A percentile compares a stretch with the other conserved stretches of the same genome.
phyloP scores from a whole-genome alignment of 257 asterid species.

The Solanum chilense region DNA sequence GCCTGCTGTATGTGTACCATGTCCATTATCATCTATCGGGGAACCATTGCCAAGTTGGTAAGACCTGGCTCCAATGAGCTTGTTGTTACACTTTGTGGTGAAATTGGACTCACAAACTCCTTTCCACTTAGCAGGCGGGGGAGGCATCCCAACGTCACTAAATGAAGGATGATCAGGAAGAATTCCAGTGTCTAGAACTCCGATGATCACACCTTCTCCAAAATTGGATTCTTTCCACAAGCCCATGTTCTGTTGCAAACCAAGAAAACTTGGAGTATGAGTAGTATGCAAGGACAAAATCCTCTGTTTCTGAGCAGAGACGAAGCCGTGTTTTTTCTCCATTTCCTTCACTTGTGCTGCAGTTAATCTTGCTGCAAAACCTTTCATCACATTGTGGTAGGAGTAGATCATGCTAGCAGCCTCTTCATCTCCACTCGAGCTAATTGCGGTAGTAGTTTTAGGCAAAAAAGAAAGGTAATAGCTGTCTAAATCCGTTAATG shows the following conservation, averaged over 20 bases:
- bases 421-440: neutral
- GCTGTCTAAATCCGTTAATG: conserved; percentile 4
- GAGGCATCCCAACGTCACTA: conserved; percentile 34
- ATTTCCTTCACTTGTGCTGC: conserved; percentile 16
- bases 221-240: conserved; percentile 36
- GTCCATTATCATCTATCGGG: conserved; percentile 26
- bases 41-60: neutral
- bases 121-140: conserved; percentile 43
- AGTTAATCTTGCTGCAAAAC: conserved; percentile 42
- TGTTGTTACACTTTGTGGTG: conserved; percentile 22
- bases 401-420: conserved; percentile 5
- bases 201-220: conserved; percentile 43
- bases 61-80: conserved; percentile 40
- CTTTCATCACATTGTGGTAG: conserved; percentile 28
- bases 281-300: conserved; percentile 28
- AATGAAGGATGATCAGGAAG: conserved; percentile 37
- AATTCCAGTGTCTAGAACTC: conserved; percentile 37
- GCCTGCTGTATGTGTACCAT: conserved; percentile 43
- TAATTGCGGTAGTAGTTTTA: neutral
- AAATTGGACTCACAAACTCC: conserved; percentile 27
- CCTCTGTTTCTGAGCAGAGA: conserved; percentile 22
- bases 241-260: conserved; percentile 28
- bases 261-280: conserved; percentile 34
- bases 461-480: conserved; percentile 33
- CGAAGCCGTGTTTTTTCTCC: conserved; percentile 15